Conservation (phyloP, 139 green algal species). For the Astrephomene gubernaculifera region DNA sequence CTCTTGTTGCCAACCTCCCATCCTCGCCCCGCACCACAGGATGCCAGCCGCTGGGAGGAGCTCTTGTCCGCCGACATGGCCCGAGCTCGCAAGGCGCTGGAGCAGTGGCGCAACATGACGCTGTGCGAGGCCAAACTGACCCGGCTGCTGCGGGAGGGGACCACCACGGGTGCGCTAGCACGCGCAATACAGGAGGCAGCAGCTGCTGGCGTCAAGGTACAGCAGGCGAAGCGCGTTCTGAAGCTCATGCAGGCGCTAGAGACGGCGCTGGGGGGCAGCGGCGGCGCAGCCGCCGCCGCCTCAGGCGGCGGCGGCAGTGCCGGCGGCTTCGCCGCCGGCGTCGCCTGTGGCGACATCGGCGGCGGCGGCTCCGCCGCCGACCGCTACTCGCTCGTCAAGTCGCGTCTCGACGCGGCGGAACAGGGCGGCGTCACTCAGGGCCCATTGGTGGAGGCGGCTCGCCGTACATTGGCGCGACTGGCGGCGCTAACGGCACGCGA, state of each 20-base stretch:
- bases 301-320: too few species aligned
- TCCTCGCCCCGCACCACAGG: slow-evolving; percentile 8
- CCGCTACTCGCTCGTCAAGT: slow-evolving; percentile 48
- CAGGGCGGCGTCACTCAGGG: slow-evolving; percentile 52
- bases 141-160: slow-evolving; percentile 60
- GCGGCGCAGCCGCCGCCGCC: too few species aligned
- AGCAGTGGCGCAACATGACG: slow-evolving; percentile 62
- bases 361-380: slow-evolving; percentile 36
- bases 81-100: slow-evolving; percentile 63
- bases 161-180: slow-evolving; percentile 49
- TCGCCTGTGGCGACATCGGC: slow-evolving; percentile 11
- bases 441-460: slow-evolving; percentile 15
- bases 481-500: slow-evolving; percentile 46
- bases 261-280: slow-evolving; percentile 49
- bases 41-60: slow-evolving; percentile 51
- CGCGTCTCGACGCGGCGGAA: slow-evolving; percentile 66
- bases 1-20: too few species aligned
- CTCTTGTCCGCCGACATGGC: slow-evolving; percentile 68
- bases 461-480: slow-evolving; percentile 41
- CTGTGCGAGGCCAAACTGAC: slow-evolving; percentile 73
- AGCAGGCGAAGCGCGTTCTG: slow-evolving; percentile 53
- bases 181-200: slow-evolving; percentile 68
- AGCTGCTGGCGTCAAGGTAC: slow-evolving; percentile 76
- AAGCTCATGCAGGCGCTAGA: slow-evolving; percentile 86
- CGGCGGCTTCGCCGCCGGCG: too few species aligned